phyloP scores from a whole-genome alignment of 2,329 filamentous ascomycete genomes.

The Fusarium liriodendri region DNA sequence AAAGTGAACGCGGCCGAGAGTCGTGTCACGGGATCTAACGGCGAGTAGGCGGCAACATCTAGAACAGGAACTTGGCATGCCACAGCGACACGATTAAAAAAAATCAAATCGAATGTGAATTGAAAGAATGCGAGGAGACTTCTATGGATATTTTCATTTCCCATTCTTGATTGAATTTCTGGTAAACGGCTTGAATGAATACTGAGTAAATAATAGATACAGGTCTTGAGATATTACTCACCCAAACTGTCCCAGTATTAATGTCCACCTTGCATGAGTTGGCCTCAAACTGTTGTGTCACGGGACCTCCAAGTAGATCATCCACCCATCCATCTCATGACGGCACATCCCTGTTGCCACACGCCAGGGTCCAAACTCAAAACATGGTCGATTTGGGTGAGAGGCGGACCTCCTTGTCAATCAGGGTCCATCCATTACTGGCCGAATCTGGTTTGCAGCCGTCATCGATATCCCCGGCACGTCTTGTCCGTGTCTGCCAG shows the following conservation, averaged over 20 bases:
- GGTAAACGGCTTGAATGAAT: not conserved
- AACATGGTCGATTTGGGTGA: slow-evolving; percentile 13
- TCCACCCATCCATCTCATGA: not conserved
- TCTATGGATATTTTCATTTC: not conserved
- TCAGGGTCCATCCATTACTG: slow-evolving; percentile 29
- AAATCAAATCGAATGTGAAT: not conserved
- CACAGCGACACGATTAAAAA: not conserved
- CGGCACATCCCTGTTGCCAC: not conserved
- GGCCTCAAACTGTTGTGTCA: not conserved
- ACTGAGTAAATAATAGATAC: not conserved
- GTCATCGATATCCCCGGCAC: slow-evolving; percentile 26
- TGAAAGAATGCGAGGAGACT: not conserved
- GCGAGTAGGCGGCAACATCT: not conserved
- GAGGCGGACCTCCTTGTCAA: slow-evolving; percentile 11
- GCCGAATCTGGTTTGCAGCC: slow-evolving; percentile 2
- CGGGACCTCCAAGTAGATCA: not conserved
- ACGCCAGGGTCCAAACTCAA: slow-evolving; percentile 13
- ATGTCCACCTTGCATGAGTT: not conserved
- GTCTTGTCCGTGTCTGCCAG: not conserved
- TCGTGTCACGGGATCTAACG: slow-evolving; percentile 5
- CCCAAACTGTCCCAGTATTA: not conserved
- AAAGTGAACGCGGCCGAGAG: slow-evolving; percentile 7
- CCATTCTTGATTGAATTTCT: not conserved
- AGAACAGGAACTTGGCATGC: not conserved
- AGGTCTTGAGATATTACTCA: not conserved